Evolutionary conservation across 2,329 filamentous ascomycete species (phyloP), one percentile per base, ranked within the genome.

Genomic region (Ambrosiella cleistominuta): DNA sequence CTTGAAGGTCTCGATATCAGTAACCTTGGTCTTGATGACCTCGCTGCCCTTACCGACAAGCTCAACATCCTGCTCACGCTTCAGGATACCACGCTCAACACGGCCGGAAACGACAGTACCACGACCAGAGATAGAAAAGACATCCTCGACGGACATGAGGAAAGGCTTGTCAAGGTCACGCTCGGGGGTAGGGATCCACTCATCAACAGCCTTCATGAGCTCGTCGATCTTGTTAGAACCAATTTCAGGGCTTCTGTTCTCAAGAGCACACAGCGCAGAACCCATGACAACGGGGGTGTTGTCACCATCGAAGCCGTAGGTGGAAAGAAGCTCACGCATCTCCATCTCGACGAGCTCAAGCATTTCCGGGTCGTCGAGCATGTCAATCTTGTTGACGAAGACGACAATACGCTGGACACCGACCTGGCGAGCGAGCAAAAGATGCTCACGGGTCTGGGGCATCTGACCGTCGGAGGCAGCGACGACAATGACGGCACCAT

Each of bases 261-360:
- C 89, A 56, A 98, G 78, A 57, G 93, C 90, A 75, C 89, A 95
- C 55, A 98, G 85, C 64, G 93, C 93, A 66, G 93, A 98, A 63
- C 93, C 93, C 78, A 98, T 86, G 72, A 98, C 79, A 71, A 98
- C 95, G 63, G 93, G 93, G 56, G 93, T 98, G 58, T 97, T 88
- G 67, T 98, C 94, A 66, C 93, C 93, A 74, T 98, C 93, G 71
- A 98, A 98, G 62, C 89, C 90, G 73, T 98, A 98, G 66, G 83
- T 85, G 67, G 69, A 81, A 61, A 98, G 85, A 58, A 98, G 83
- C 76, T 98, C 93, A 68, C 93, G 88, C 93, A 98, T 98, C 78
- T 98, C 93, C 86, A 98, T 95, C 81, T 98, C 93, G 70, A 98
- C 93, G 61, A 98, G 87, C 77, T 98, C 93, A 82, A 98, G 81